phyloP scores from a whole-genome alignment of 83 land plant species.

The Picea mariana region DNA sequence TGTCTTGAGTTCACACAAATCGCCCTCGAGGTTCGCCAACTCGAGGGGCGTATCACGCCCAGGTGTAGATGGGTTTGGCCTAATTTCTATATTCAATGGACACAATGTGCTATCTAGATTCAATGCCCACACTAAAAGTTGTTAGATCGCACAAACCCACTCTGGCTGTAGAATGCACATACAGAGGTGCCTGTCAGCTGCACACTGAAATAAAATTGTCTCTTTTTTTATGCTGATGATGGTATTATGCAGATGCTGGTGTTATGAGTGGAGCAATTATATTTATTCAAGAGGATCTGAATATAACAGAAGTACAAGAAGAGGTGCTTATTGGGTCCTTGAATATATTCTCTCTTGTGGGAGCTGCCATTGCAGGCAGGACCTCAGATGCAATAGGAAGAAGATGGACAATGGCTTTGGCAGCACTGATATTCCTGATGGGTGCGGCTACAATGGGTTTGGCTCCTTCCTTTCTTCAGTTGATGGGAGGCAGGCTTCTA shows the following conservation, averaged over 20 bases:
- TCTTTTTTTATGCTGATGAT: too few species aligned
- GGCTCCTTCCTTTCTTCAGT: slow-evolving; percentile 55
- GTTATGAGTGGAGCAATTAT: slow-evolving; percentile 94
- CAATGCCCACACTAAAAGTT: too few species aligned
- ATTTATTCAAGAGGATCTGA: slow-evolving; percentile 80
- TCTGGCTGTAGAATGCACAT: too few species aligned
- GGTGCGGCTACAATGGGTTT: slow-evolving; percentile 79
- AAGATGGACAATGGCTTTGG: slow-evolving; percentile 86
- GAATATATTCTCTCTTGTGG: slow-evolving; percentile 79
- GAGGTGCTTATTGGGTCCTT: slow-evolving; percentile 85
- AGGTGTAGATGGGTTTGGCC: too few species aligned
- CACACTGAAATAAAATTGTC: too few species aligned
- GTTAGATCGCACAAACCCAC: too few species aligned
- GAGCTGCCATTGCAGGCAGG: slow-evolving; percentile 77
- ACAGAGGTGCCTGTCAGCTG: too few species aligned
- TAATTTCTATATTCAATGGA: too few species aligned
- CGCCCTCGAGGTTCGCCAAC: too few species aligned
- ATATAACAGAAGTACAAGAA: slow-evolving; percentile 67
- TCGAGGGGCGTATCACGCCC: too few species aligned
- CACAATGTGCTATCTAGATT: too few species aligned
- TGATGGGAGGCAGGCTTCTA: slow-evolving; percentile 81
- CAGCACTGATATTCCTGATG: slow-evolving; percentile 71
- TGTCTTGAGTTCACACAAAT: too few species aligned
- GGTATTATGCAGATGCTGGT: slow-evolving; percentile 65
- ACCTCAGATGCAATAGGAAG: slow-evolving; percentile 86